phyloP scores from a whole-genome alignment of 1,139 yeast species.

The Suhomyces bolitotheri region DNA sequence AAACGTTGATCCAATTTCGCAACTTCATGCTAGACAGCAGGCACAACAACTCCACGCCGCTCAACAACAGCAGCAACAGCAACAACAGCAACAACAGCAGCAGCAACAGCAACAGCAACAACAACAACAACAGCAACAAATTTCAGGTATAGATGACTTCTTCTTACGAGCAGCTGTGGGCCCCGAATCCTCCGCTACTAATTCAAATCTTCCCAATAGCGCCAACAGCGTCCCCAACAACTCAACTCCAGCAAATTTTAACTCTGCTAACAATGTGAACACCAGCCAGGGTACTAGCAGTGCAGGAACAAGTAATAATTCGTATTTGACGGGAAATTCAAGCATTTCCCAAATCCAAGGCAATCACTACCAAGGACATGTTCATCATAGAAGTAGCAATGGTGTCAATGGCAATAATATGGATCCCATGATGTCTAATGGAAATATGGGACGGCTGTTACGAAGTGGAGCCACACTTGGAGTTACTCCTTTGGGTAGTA shows the following conservation, averaged over 20 bases:
- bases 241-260: neutral
- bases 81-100: constrained; percentile 9
- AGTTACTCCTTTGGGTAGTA: constrained; percentile 7
- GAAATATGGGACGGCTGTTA: constrained; percentile 4
- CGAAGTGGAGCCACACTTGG: constrained; percentile 7
- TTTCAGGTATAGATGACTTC: constrained; percentile 38
- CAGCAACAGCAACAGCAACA: constrained; percentile 13
- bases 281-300: neutral
- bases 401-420: constrained; percentile 3
- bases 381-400: constrained; percentile 1
- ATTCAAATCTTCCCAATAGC: neutral
- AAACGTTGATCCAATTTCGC: constrained; percentile 6
- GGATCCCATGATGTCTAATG: constrained; percentile 10
- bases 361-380: constrained; percentile 7
- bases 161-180: constrained; percentile 25
- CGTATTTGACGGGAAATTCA: constrained; percentile 4
- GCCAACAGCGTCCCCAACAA: constrained; percentile 1
- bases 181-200: constrained; percentile 7
- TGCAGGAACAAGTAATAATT: neutral
- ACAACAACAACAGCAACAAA: constrained; percentile 13
- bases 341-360: constrained; percentile 3
- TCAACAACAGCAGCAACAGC: constrained; percentile 16
- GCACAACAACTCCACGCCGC: constrained; percentile 13
- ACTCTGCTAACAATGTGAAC: neutral
- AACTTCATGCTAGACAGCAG: constrained; percentile 11